Evolutionary conservation across 2,329 filamentous ascomycete genomes (phyloP), one percentile per base, ranked within the genome.

Genomic region (Penicillium sumatraense): DNA sequence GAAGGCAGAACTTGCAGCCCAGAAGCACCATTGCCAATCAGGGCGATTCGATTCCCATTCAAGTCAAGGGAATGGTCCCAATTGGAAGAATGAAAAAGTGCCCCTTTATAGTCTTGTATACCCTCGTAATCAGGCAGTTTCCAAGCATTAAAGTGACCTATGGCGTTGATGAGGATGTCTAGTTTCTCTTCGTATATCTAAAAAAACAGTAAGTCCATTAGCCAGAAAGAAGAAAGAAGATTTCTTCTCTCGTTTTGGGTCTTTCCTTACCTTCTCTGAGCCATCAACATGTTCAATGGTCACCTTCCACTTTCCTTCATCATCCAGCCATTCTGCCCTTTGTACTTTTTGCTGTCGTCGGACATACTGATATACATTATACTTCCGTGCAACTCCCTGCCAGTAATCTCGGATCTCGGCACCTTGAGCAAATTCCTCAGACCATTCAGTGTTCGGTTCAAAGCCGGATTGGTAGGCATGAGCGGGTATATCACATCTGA

Each of bases 381-480:
- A 81, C 61, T 90, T 88, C 7, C 75, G 75, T 0, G 87, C 86
- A 3, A 89, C 70, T 0, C 71, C 70, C 61, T 88, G 80, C 85
- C 86, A 86, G 66, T 91, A 91, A 14, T 83, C 79, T 6, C 80
- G 75, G 55, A 91, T 91, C 68, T 91, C 89, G 3, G 75, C 68
- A 0, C 88, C 88, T 33, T 84, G 83, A 0, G 88, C 83, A 64
- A 89, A 91, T 56, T 86, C 80, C 62, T 89, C 85, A 0, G 80
- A 81, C 89, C 89, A 91, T 60, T 89, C 79, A 0, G 81, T 83
- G 53, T 90, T 90, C 1, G 87, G 86, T 6, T 80, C 78, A 68
- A 89, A 90, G 0, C 84, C 86, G 7, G 83, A 83, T 65, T 90
- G 87, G 63, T 91, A 91, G 18, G 87, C 86, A 67, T 89, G 86